These are phyloP conservation scores for Thoreauomyces humboldtii DNA, from an alignment of 192 early-diverging fungal species.

Conservation along the genomic window DNA sequence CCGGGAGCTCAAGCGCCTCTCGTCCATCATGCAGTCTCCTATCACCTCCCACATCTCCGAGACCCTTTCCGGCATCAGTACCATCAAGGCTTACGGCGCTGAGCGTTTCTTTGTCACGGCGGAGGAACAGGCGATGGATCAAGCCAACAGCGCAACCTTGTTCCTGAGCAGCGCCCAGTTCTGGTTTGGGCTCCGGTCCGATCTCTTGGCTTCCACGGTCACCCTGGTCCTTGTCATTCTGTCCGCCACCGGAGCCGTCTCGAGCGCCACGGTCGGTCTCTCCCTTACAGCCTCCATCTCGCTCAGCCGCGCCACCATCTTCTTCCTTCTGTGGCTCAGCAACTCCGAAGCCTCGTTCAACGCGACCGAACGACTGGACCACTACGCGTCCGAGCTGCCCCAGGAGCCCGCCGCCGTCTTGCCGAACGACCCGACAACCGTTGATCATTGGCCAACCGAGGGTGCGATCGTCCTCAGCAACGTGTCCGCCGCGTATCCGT, in stretches of 20 bases:
- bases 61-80: conserved; percentile 28
- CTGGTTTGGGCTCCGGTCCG: conserved; percentile 28
- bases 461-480: conserved; percentile 59
- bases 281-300: conserved; percentile 9
- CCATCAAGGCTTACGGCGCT: conserved; percentile 22
- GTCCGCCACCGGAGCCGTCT: background rate
- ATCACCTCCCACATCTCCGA: conserved; percentile 30
- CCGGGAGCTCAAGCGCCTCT: conserved; percentile 31
- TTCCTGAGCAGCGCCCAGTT: conserved; percentile 1
- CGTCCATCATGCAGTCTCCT: conserved; percentile 25
- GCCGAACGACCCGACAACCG: conserved; percentile 35
- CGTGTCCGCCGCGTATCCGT: conserved; percentile 54
- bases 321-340: conserved; percentile 6
- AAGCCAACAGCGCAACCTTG: conserved; percentile 8
- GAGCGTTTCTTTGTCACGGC: background rate
- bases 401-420: conserved; percentile 28
- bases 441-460: conserved; percentile 20
- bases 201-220: background rate
- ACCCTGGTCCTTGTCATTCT: conserved; percentile 2
- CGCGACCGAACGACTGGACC: conserved; percentile 50
- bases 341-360: conserved; percentile 34
- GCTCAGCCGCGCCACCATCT: background rate
- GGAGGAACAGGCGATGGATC: background rate
- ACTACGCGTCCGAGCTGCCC: conserved; percentile 43
- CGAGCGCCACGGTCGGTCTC: background rate